These are phyloP conservation scores for Trapa incisa DNA, from an alignment of 345 rosid genomes.

Conservation along the genomic window DNA sequence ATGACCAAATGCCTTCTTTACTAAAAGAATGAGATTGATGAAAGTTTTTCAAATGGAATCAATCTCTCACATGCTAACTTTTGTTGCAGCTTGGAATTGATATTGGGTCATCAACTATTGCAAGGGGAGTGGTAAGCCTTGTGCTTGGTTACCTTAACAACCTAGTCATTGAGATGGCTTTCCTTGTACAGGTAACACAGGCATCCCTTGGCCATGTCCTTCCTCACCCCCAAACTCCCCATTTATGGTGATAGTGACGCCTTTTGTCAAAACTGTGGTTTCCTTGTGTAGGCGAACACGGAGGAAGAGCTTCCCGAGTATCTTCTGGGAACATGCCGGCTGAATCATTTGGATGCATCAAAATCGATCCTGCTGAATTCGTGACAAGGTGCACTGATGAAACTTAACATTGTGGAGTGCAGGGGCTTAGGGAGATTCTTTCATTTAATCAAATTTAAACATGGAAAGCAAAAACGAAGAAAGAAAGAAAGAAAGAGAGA, in stretches of 20 bases:
- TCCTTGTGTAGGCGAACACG: conserved; percentile 57
- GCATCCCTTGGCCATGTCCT: background rate
- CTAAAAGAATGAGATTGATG: background rate
- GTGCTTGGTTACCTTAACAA: conserved; percentile 94
- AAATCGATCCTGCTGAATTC: conserved; percentile 41
- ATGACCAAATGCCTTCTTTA: background rate
- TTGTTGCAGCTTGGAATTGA: conserved; percentile 74
- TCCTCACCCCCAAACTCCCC: background rate
- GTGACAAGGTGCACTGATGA: conserved; percentile 9
- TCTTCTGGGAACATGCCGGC: conserved; percentile 81
- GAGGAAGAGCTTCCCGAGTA: conserved; percentile 87
- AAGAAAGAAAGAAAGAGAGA: too few relatives aligned
- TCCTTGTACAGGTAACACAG: conserved; percentile 64
- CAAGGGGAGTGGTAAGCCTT: conserved; percentile 91
- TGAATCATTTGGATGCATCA: conserved; percentile 71
- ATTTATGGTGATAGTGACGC: background rate
- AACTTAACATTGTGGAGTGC: background rate
- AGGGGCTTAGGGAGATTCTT: conserved; percentile 13
- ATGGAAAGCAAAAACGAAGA: background rate
- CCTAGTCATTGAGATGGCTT: conserved; percentile 91
- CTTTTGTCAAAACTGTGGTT: background rate
- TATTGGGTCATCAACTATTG: conserved; percentile 88
- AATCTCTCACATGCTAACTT: background rate
- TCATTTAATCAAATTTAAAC: conserved; percentile 13
- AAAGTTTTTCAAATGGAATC: background rate